These are phyloP conservation scores for Pleurotus sapidus DNA, from an alignment of 768 basidiomycete genomes.

Conservation along the genomic window DNA sequence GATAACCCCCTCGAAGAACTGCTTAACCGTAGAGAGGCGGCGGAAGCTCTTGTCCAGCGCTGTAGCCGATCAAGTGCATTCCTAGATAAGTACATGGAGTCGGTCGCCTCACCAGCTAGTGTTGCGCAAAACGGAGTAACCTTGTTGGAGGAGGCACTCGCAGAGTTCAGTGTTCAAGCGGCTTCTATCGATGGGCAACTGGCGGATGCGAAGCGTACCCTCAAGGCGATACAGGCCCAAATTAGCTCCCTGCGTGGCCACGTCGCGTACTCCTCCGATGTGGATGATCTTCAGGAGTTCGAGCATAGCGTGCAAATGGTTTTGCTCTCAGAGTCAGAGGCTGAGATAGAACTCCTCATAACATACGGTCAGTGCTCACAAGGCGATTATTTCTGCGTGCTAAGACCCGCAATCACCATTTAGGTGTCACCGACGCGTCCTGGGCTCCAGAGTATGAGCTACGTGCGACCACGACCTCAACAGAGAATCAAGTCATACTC, in stretches of 20 bases:
- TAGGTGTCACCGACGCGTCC: constrained; percentile 14
- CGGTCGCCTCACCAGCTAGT: no score
- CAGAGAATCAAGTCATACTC: constrained; percentile 27
- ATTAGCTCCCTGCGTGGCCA: neutral
- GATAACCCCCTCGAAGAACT: neutral
- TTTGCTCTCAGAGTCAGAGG: neutral
- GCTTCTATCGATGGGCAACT: neutral
- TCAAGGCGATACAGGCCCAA: neutral
- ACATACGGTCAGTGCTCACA: constrained; percentile 24
- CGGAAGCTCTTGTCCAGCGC: no score
- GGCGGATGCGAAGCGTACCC: neutral
- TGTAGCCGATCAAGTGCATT: no score
- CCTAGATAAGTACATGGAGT: no score
- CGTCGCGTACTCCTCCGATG: neutral
- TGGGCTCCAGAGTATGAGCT: constrained; percentile 38
- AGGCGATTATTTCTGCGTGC: neutral
- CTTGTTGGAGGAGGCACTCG: neutral
- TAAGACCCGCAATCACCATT: neutral
- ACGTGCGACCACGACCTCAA: constrained; percentile 32
- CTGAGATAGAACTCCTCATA: constrained; percentile 26
- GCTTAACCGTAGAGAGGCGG: neutral
- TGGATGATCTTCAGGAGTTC: no score
- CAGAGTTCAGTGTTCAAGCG: neutral
- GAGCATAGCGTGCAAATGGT: neutral
- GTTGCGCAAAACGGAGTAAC: neutral